Evolutionary conservation across 2,329 filamentous ascomycete species (phyloP).

Genomic region (Alternaria ventricosa): DNA sequence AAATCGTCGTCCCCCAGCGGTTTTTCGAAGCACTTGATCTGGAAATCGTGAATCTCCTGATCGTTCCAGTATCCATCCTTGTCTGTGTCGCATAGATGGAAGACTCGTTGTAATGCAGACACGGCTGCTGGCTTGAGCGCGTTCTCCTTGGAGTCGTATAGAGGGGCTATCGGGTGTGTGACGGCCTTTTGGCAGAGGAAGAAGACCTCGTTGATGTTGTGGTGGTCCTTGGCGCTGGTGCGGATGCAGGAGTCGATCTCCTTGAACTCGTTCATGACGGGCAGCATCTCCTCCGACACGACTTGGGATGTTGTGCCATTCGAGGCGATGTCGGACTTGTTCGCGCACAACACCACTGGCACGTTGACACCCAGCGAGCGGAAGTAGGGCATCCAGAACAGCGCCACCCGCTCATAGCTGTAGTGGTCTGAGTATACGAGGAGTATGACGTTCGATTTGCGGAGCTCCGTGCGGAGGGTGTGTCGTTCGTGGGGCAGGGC

Average conservation of each 20-base stretch:
- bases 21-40: slow-evolving; percentile 90
- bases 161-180: slow-evolving; percentile 92
- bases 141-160: slow-evolving; percentile 93
- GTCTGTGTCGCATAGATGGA: slow-evolving; percentile 95
- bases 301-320: slow-evolving; percentile 81
- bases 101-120: slow-evolving; percentile 85
- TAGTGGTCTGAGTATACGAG: slow-evolving; percentile 98
- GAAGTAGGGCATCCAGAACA: slow-evolving; percentile 99
- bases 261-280: slow-evolving; percentile 97
- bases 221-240: slow-evolving; percentile 87
- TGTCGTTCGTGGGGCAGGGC: slow-evolving; percentile 92
- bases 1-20: slow-evolving; percentile 80
- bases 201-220: slow-evolving; percentile 93
- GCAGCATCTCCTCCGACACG: slow-evolving; percentile 95
- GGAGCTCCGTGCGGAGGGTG: slow-evolving; percentile 88
- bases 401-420: slow-evolving; percentile 94
- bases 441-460: slow-evolving; percentile 95
- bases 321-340: slow-evolving; percentile 88
- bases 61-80: slow-evolving; percentile 93
- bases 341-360: slow-evolving; percentile 93
- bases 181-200: slow-evolving; percentile 98
- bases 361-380: slow-evolving; percentile 98
- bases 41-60: slow-evolving; percentile 88
- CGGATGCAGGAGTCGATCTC: slow-evolving; percentile 98
- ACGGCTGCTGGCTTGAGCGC: slow-evolving; percentile 87